Evolutionary conservation across 2,329 filamentous ascomycete species (phyloP).

Genomic region (Clonostachys rhizophaga): DNA sequence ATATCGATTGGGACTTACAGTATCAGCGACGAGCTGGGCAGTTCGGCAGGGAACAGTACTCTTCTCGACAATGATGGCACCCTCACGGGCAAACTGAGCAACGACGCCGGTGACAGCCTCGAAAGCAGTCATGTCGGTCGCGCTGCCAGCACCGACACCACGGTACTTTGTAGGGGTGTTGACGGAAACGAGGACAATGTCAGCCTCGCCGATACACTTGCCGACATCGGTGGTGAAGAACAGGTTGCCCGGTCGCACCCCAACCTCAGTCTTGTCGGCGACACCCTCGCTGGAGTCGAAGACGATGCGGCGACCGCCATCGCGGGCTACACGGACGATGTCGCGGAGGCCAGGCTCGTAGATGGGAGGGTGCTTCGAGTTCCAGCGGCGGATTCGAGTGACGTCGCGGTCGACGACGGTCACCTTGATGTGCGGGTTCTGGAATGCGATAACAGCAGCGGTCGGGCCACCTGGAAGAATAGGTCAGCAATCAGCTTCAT

Average conservation of each 20-base stretch:
- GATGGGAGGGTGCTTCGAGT: conserved; percentile 68
- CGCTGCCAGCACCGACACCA: conserved; percentile 64
- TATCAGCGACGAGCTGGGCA: conserved; percentile 63
- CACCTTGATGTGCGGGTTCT: conserved; percentile 66
- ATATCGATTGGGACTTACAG: conserved; percentile 37
- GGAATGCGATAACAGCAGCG: conserved; percentile 67
- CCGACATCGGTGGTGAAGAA: conserved; percentile 68
- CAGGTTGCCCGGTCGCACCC: conserved; percentile 57
- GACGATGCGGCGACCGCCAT: conserved; percentile 42
- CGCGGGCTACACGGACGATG: conserved; percentile 61
- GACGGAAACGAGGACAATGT: conserved; percentile 71
- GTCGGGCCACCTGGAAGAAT: conserved; percentile 60
- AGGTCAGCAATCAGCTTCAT: background rate
- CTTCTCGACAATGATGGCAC: conserved; percentile 77
- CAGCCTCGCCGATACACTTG: conserved; percentile 58
- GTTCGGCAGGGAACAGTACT: conserved; percentile 75
- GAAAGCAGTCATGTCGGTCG: conserved; percentile 68
- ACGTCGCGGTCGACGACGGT: conserved; percentile 71
- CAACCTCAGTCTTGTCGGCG: conserved; percentile 24
- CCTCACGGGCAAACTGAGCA: conserved; percentile 59
- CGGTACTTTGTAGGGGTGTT: conserved; percentile 75
- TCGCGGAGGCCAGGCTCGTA: conserved; percentile 69
- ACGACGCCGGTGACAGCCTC: conserved; percentile 66
- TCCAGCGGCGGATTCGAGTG: conserved; percentile 65
- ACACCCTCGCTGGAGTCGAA: conserved; percentile 29